phyloP scores from a whole-genome alignment of 371 early-diverging fungal genomes.

The Zopfochytrium polystomum region DNA sequence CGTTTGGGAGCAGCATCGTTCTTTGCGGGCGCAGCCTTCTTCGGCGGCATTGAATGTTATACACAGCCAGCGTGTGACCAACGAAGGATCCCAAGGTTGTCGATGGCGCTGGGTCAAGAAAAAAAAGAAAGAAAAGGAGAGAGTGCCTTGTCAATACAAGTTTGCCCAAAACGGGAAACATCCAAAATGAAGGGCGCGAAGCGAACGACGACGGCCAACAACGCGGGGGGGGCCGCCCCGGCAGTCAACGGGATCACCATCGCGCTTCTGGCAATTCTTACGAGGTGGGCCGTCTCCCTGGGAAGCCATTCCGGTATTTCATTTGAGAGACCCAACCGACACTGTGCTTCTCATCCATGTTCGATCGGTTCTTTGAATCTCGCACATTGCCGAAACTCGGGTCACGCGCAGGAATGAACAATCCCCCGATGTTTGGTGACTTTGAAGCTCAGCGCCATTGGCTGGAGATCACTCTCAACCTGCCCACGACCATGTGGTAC shows the following conservation, averaged over 20 bases:
- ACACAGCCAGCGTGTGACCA: too few species aligned
- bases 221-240: background rate
- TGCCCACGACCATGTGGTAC: constrained; percentile 84
- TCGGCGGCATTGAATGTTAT: constrained; percentile 3
- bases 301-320: constrained; percentile 73
- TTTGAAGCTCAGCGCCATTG: constrained; percentile 97
- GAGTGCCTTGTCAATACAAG: background rate
- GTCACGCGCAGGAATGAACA: constrained; percentile 34
- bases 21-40: background rate
- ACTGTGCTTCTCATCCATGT: background rate
- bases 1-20: too few species aligned
- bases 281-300: constrained; percentile 72
- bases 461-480: constrained; percentile 86
- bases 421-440: constrained; percentile 85
- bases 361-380: background rate
- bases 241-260: constrained; percentile 1
- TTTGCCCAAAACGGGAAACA: constrained; percentile 1
- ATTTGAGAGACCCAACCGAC: background rate
- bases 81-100: background rate
- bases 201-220: background rate
- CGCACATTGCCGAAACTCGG: constrained; percentile 3
- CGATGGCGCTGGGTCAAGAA: background rate
- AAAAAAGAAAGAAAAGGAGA: constrained; percentile 16
- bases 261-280: constrained; percentile 55
- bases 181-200: background rate